Evolutionary conservation across 2,329 filamentous ascomycete species (phyloP), one percentile per base, ranked within the genome.

Genomic region (Leptodontidium sp.): DNA sequence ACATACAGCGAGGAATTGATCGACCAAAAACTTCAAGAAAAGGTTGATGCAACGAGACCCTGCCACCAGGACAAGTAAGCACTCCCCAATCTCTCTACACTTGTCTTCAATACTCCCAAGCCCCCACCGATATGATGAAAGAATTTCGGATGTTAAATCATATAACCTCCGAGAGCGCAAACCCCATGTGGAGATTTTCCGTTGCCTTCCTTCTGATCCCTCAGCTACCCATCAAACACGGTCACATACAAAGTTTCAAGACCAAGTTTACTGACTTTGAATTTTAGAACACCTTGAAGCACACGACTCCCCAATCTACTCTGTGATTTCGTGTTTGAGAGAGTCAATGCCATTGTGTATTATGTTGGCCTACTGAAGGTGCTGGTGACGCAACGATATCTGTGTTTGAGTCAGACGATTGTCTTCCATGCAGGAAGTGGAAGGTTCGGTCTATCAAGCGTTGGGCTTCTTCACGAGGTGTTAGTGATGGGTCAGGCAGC

Each of bases 181-280:
- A 89, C 84, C 61, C 87, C 87, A 85, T 97, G 94, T 97, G 90
- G 94, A 97, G 83, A 88, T 91, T 91, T 68, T 97, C 94, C 94
- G 94, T 97, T 98, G 94, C 94, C 94, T 98, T 98, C 94, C 94
- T 97, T 97, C 94, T 97, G 94, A 97, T 89, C 78, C 62, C 73
- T 64, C 50, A 70, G 21, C 40, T 67, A 15, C n/a, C 43, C 15
- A 50, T 58, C 47, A 57, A 59, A 43, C 21, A 29, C 12, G 11
- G 17, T 24, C n/a, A 32, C 38, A 29, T 24, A 29, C 35, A 15
- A 59, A 59, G 38, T 15, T 45, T 4, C 5, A n/a, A 26, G 21
- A 59, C 57, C 57, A 43, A 55, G 11, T 24, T 59, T 45, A n/a
- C 57, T 59, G 57, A 59, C 57, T 59, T 59, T 45, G 21, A 5